Evolutionary conservation across 2,329 filamentous ascomycete species (phyloP).

Genomic region (Pestalotiopsis fici): DNA sequence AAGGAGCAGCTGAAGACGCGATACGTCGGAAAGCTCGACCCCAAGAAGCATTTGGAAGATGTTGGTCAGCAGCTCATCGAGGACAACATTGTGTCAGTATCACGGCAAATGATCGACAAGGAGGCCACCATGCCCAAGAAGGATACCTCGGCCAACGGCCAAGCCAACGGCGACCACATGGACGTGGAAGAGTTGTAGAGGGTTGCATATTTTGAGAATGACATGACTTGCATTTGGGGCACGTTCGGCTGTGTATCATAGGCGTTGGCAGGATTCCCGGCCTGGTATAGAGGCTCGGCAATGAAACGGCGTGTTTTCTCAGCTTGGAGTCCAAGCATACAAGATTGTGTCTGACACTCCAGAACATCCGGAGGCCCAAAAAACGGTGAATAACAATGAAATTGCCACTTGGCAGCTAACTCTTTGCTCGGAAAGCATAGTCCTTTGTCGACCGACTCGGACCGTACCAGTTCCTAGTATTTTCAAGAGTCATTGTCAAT

Average conservation of each 20-base stretch:
- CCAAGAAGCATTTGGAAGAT: slow-evolving; percentile 98
- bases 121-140: slow-evolving; percentile 89
- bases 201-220: slow-evolving; percentile 10
- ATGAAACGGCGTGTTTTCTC: slow-evolving; percentile 26
- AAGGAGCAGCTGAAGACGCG: slow-evolving; percentile 98
- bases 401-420: not conserved
- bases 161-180: slow-evolving; percentile 63
- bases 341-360: slow-evolving; percentile 3
- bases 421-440: not conserved
- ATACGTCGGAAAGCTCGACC: slow-evolving; percentile 98
- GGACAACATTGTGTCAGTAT: slow-evolving; percentile 99
- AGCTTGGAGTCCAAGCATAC: slow-evolving; percentile 10
- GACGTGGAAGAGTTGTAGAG: slow-evolving; percentile 60
- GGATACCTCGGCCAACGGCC: slow-evolving; percentile 52
- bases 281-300: slow-evolving; percentile 26
- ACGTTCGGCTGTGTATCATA: slow-evolving; percentile 31
- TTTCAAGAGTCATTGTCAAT: too few relatives aligned
- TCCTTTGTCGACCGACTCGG: not conserved
- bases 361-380: not conserved
- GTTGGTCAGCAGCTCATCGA: slow-evolving; percentile 96
- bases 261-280: slow-evolving; percentile 27
- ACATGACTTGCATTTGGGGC: slow-evolving; percentile 19
- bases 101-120: slow-evolving; percentile 98
- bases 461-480: not conserved
- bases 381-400: not conserved